phyloP scores from a whole-genome alignment of 805 yeast genomes.

The Myxozyma melibiosi region DNA sequence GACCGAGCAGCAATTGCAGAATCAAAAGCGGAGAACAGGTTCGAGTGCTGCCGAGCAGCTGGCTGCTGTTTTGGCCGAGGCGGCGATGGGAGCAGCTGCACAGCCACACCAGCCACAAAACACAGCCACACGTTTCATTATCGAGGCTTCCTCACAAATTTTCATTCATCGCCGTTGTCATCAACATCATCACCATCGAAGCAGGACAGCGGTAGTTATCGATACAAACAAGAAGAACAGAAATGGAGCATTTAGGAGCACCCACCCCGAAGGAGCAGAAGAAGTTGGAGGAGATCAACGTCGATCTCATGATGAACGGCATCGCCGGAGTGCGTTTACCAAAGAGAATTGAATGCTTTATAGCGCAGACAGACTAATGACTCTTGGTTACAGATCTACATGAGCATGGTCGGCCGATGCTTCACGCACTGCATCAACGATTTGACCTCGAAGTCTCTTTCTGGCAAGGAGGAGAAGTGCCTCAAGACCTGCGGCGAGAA shows the following conservation, averaged over 20 bases:
- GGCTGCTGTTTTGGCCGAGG: too few species aligned
- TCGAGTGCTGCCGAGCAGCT: too few species aligned
- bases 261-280: slow-evolving; percentile 27
- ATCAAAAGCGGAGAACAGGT: too few species aligned
- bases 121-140: neutral
- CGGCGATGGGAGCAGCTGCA: neutral
- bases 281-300: slow-evolving; percentile 29
- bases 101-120: neutral
- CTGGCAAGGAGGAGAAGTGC: slow-evolving; percentile 83
- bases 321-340: slow-evolving; percentile 22
- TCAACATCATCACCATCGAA: neutral
- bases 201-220: neutral
- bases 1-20: too few species aligned
- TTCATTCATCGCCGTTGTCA: neutral
- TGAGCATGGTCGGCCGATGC: slow-evolving; percentile 94
- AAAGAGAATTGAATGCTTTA: neutral
- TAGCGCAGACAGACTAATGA: neutral
- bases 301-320: slow-evolving; percentile 23
- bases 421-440: slow-evolving; percentile 97
- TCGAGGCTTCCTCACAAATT: slow-evolving; percentile 5
- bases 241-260: slow-evolving; percentile 19
- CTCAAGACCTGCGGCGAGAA: slow-evolving; percentile 92
- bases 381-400: slow-evolving; percentile 59
- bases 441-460: slow-evolving; percentile 87
- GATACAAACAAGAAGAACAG: neutral